Evolutionary conservation across 2,329 filamentous ascomycete species (phyloP).

Genomic region (Elsinoe australis): DNA sequence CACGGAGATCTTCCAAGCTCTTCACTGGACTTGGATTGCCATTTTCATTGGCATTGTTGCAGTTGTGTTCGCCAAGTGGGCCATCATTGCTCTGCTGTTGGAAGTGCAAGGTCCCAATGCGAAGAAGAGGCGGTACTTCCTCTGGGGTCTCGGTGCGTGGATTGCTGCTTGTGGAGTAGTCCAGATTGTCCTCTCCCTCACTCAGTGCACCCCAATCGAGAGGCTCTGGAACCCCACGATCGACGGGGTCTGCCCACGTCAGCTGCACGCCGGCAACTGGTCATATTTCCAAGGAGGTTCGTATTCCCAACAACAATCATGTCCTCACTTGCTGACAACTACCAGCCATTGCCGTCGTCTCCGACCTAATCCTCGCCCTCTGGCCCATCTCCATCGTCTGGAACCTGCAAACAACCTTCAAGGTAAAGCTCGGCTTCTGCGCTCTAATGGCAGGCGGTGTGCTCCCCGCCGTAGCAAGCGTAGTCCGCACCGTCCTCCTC

Average conservation of each 20-base stretch:
- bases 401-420: slow-evolving; percentile 37
- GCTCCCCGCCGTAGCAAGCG: slow-evolving; percentile 8
- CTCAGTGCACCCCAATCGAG: slow-evolving; percentile 10
- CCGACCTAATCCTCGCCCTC: slow-evolving; percentile 36
- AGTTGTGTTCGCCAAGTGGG: slow-evolving; percentile 2
- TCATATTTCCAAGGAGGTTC: slow-evolving; percentile 11
- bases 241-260: neutral
- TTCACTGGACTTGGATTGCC: slow-evolving; percentile 9
- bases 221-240: slow-evolving; percentile 15
- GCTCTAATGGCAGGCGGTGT: slow-evolving; percentile 13
- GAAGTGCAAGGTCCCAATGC: slow-evolving; percentile 11
- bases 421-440: slow-evolving; percentile 32
- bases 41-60: slow-evolving; percentile 14
- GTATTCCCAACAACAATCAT: neutral
- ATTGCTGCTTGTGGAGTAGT: slow-evolving; percentile 1
- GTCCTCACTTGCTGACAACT: neutral
- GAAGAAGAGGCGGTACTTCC: slow-evolving; percentile 3
- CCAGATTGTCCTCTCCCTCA: slow-evolving; percentile 6
- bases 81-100: slow-evolving; percentile 10
- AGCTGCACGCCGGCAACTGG: slow-evolving; percentile 1
- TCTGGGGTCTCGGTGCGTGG: slow-evolving; percentile 8
- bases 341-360: slow-evolving; percentile 21
- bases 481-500: slow-evolving; percentile 1
- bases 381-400: slow-evolving; percentile 39
- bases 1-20: slow-evolving; percentile 3